Percentiles rank a stretch among this genome's conserved stretches.
phyloP scores from a whole-genome alignment of 2,329 filamentous ascomycete genomes.

The Taxawa tesnikishii region DNA sequence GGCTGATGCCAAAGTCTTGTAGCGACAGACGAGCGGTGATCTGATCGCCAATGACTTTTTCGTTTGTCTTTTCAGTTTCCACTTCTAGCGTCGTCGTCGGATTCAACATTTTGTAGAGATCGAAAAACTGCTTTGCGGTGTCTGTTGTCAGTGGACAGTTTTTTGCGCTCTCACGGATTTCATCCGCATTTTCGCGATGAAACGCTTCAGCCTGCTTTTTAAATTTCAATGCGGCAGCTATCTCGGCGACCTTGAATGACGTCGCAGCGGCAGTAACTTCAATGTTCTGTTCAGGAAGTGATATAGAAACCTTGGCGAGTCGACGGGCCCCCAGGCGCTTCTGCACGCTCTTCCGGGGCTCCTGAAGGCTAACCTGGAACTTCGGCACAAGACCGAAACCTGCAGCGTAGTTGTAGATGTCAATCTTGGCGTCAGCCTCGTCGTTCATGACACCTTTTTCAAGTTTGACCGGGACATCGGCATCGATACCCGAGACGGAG shows the following conservation, averaged over 20 bases:
- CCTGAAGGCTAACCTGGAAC: neutral
- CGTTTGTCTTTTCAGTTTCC: slow-evolving; percentile 7
- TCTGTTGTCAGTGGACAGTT: slow-evolving; percentile 20
- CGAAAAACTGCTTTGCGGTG: slow-evolving; percentile 25
- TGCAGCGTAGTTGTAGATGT: slow-evolving; percentile 32
- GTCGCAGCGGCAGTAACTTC: slow-evolving; percentile 16
- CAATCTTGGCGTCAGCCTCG: slow-evolving; percentile 15
- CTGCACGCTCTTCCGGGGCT: neutral
- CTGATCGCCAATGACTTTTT: neutral
- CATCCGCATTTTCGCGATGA: slow-evolving; percentile 16
- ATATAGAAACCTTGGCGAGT: slow-evolving; percentile 15
- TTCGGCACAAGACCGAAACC: slow-evolving; percentile 18
- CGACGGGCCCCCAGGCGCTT: neutral
- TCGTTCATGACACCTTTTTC: neutral
- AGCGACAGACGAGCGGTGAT: slow-evolving; percentile 15
- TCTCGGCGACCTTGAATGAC: slow-evolving; percentile 18
- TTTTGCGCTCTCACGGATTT: slow-evolving; percentile 17
- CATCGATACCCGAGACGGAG: too few species aligned
- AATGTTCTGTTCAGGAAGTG: slow-evolving; percentile 23
- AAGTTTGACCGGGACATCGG: too few species aligned
- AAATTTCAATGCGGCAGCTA: slow-evolving; percentile 24
- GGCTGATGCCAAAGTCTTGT: slow-evolving; percentile 16
- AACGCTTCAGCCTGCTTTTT: slow-evolving; percentile 24
- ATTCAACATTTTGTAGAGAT: slow-evolving; percentile 17
- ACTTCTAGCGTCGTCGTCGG: slow-evolving; percentile 11